Conservation (phyloP, 805 yeast genomes). For the Nakazawaea sp. region DNA sequence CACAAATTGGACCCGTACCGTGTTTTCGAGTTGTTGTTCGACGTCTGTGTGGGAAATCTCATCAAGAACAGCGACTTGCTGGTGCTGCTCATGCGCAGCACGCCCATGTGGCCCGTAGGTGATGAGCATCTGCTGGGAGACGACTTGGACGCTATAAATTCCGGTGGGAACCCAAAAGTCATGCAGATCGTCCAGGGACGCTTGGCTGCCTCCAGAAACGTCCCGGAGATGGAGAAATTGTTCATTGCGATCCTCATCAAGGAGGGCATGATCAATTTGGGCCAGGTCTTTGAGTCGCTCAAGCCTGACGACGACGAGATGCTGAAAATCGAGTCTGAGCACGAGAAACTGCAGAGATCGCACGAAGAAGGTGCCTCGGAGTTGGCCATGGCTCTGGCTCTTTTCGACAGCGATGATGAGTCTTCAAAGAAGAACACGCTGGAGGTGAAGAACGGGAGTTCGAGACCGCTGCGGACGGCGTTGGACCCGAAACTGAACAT, state of each 20-base stretch:
- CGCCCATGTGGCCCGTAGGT: conserved; percentile 53
- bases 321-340: conserved; percentile 32
- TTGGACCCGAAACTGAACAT: conserved; percentile 16
- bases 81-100: conserved; percentile 39
- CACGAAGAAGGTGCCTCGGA: conserved; percentile 67
- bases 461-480: conserved; percentile 11
- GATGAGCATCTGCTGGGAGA: conserved; percentile 1
- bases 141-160: conserved; percentile 22
- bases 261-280: conserved; percentile 59
- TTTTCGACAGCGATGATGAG: conserved; percentile 59
- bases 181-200: conserved; percentile 48
- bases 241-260: conserved; percentile 54
- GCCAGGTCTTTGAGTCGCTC: conserved; percentile 49
- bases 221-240: conserved; percentile 36
- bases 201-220: conserved; percentile 24
- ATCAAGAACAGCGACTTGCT: conserved; percentile 39
- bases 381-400: conserved; percentile 81
- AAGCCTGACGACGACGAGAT: conserved; percentile 43
- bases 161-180: conserved; percentile 52
- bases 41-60: conserved; percentile 39
- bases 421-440: conserved; percentile 15
- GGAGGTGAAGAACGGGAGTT: background rate
- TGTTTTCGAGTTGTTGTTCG: conserved; percentile 56
- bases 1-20: conserved; percentile 69
- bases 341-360: conserved; percentile 42